Conservation (phyloP, 192 early-diverging fungal genomes). For the Entomortierella lignicola region DNA sequence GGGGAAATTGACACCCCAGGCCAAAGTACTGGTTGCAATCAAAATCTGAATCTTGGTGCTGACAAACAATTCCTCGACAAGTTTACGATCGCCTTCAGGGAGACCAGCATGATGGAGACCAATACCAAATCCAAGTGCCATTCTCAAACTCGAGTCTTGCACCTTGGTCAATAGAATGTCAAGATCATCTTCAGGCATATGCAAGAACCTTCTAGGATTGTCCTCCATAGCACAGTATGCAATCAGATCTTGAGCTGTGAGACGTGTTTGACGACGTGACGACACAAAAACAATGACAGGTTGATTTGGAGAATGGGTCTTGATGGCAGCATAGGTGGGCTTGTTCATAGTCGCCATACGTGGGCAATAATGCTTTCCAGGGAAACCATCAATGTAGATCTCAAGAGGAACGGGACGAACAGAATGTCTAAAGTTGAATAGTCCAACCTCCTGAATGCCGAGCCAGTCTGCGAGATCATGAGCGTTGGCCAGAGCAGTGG, state of each 20-base stretch:
- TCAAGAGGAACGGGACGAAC: conserved; percentile 98
- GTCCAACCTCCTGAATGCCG: conserved; percentile 83
- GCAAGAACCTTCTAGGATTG: conserved; percentile 89
- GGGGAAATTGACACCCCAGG: conserved; percentile 98
- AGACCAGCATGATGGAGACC: conserved; percentile 98
- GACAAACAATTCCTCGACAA: conserved; percentile 94
- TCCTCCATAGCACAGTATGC: conserved; percentile 93
- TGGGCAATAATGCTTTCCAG: conserved; percentile 97
- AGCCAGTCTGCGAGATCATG: conserved; percentile 97
- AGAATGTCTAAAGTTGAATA: conserved; percentile 98
- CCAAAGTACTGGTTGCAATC: conserved; percentile 94
- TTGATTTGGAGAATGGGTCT: conserved; percentile 92
- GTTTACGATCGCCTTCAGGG: conserved; percentile 83
- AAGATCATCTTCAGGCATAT: conserved; percentile 85
- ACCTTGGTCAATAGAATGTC: conserved; percentile 78
- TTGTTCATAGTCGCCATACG: conserved; percentile 99
- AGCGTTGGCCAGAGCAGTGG: conserved; percentile 97
- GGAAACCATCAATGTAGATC: conserved; percentile 97
- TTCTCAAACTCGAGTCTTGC: conserved; percentile 82
- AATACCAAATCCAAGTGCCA: conserved; percentile 93
- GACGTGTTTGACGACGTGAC: conserved; percentile 94
- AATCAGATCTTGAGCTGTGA: conserved; percentile 97
- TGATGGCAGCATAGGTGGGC: conserved; percentile 93
- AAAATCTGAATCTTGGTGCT: conserved; percentile 96
- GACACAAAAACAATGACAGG: conserved; percentile 99